These are phyloP conservation scores for Stephania japonica DNA, from an alignment of 164 flowering plant genomes.

Conservation along the genomic window DNA sequence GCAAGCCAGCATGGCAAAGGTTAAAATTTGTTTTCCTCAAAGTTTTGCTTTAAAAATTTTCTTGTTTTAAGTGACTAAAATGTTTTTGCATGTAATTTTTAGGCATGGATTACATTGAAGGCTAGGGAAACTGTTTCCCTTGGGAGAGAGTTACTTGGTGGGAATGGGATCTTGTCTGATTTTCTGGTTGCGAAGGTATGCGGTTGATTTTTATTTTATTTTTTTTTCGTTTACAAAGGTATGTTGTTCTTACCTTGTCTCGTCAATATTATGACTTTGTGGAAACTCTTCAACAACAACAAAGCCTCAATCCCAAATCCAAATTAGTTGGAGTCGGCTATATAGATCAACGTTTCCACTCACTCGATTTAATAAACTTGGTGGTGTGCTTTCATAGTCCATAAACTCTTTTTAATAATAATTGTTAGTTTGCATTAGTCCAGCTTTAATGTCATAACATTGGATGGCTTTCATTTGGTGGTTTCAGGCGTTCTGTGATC, in stretches of 20 bases:
- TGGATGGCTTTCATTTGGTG: background rate
- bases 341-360: too few species aligned
- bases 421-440: background rate
- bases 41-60: background rate
- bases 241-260: too few species aligned
- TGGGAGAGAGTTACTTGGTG: conserved; percentile 92
- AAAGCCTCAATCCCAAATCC: too few species aligned
- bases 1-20: conserved; percentile 96
- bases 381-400: too few species aligned
- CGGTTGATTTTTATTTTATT: too few species aligned
- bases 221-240: too few species aligned
- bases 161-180: conserved; percentile 88
- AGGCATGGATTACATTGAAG: conserved; percentile 81
- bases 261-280: too few species aligned
- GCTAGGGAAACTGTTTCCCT: conserved; percentile 86
- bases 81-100: conserved; percentile 8
- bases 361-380: too few species aligned
- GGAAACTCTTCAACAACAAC: too few species aligned
- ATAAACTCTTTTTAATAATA: background rate
- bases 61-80: background rate
- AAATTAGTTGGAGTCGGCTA: too few species aligned
- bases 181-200: conserved; percentile 92
- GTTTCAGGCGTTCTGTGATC: conserved; percentile 86
- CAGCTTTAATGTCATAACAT: background rate
- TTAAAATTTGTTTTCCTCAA: conserved; percentile 14